These are phyloP conservation scores for Ceratocystis smalleyi DNA, from an alignment of 2,329 filamentous ascomycete genomes.

Conservation along the genomic window DNA sequence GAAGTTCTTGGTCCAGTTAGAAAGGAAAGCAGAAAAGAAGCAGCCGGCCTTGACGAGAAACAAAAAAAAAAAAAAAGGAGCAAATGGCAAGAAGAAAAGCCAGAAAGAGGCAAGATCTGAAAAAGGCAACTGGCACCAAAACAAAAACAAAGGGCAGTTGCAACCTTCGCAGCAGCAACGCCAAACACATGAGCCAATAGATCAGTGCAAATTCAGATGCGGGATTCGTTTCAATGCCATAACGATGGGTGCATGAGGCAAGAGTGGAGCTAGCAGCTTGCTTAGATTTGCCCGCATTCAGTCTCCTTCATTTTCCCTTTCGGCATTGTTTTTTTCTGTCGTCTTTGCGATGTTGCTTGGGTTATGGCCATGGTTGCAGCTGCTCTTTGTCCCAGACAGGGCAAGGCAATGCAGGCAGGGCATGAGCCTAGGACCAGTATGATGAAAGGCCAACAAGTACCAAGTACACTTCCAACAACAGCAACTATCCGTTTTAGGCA, in stretches of 20 bases:
- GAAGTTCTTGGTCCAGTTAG: neutral
- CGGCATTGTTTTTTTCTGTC: too few species aligned
- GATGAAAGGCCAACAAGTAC: too few species aligned
- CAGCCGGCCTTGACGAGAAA: neutral
- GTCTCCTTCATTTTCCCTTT: neutral
- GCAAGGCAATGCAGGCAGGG: too few species aligned
- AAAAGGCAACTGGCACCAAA: neutral
- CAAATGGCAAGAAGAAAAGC: neutral
- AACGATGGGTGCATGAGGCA: neutral
- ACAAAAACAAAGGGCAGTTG: neutral
- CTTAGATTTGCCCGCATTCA: too few species aligned
- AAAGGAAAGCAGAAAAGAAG: neutral
- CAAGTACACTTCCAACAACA: too few species aligned
- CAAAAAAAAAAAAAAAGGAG: neutral
- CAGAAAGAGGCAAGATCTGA: neutral
- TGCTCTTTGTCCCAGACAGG: too few species aligned
- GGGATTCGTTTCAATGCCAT: neutral
- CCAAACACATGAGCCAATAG: neutral
- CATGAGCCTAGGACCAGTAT: too few species aligned
- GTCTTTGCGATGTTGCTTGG: too few species aligned
- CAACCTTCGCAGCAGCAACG: constrained; percentile 1
- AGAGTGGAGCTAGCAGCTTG: neutral
- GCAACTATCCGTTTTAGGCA: too few species aligned
- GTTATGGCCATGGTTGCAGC: too few species aligned
- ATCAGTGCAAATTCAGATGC: neutral